phyloP scores from a whole-genome alignment of 768 basidiomycete genomes.

The Naganishia onofrii region DNA sequence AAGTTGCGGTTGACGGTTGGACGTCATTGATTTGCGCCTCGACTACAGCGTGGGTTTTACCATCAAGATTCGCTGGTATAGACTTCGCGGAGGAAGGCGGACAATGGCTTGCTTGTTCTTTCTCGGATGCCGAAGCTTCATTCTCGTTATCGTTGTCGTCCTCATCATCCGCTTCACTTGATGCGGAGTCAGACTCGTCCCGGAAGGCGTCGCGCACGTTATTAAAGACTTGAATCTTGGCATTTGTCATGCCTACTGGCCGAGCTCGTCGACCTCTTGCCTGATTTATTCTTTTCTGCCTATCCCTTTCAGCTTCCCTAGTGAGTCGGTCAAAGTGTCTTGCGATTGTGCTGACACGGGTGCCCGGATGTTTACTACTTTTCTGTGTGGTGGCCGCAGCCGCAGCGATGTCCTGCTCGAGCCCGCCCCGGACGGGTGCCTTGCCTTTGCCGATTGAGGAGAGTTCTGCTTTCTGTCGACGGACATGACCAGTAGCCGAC shows the following conservation, averaged over 20 bases:
- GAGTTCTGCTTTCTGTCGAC: slow-evolving; percentile 14
- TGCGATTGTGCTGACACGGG: slow-evolving; percentile 80
- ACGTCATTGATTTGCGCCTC: not conserved
- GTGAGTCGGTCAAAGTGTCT: slow-evolving; percentile 82
- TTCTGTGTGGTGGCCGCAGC: not conserved
- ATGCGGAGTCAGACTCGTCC: slow-evolving; percentile 58
- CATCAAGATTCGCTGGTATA: not conserved
- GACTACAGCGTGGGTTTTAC: not conserved
- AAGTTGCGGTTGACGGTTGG: not conserved
- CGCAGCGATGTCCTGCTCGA: not conserved
- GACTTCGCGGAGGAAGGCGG: not conserved
- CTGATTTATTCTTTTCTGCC: slow-evolving; percentile 66
- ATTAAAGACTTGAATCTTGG: slow-evolving; percentile 81
- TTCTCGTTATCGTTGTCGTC: slow-evolving; percentile 62
- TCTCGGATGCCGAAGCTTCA: slow-evolving; percentile 26
- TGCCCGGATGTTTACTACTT: slow-evolving; percentile 50
- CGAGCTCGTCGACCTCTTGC: slow-evolving; percentile 82
- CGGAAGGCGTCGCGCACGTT: slow-evolving; percentile 86
- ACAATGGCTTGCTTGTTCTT: slow-evolving; percentile 20
- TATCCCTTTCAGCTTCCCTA: slow-evolving; percentile 61
- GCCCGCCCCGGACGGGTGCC: slow-evolving; percentile 30
- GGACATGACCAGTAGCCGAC: not conserved
- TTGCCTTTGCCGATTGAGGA: slow-evolving; percentile 46
- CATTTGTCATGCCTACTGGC: slow-evolving; percentile 82
- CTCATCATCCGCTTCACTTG: slow-evolving; percentile 68